Evolutionary conservation across 805 yeast genomes (phyloP), one percentile per base, ranked within the genome.

Genomic region (Zygoascus ofunaensis): DNA sequence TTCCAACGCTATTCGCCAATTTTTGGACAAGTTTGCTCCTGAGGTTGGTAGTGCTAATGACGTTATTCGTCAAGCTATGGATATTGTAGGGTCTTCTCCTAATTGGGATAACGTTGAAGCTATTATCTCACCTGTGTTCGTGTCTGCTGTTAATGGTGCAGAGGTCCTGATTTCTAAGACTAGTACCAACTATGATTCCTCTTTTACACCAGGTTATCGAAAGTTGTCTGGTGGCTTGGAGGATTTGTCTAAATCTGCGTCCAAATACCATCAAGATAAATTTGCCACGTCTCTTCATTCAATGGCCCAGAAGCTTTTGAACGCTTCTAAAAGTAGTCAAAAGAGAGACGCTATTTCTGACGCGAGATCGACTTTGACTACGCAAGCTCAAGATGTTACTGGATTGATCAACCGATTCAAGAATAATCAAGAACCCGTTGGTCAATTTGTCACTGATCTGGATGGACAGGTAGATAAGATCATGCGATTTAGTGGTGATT

Each of bases 121-220:
- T 26, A 37, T 37, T 3, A 26, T 24, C 23, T 23, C 34, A 12
- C 63, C 64, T 15, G 49, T 52, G 39, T 57, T 57, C 35, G 64
- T 59, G 50, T 52, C 61, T 4, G 33, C 55, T 15, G 56, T 63
- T 19, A 46, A 51, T 28, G 64, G 65, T 26, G 63, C 59, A 14
- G 62, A 60, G 43, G 62, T 59, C n/a, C 43, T 60, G 22, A 39
- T 59, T 3, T 17, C 19, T 24, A 37, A 24, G 4, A 33, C 24
- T 37, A 33, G 41, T 17, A 3, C 18, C 7, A n/a, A 14, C 17
- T 37, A 21, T 17, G 41, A 37, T 37, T 15, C 32, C 17, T 17
- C 33, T 33, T 24, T 21, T 24, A 15, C 41, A 5, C 15, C 32
- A 14, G 32, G 32, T 5, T 10, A 21, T 17, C n/a, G 24, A 8